Conservation (phyloP, 1,284 basidiomycete species). For the Apiotrichum veenhuisii region DNA sequence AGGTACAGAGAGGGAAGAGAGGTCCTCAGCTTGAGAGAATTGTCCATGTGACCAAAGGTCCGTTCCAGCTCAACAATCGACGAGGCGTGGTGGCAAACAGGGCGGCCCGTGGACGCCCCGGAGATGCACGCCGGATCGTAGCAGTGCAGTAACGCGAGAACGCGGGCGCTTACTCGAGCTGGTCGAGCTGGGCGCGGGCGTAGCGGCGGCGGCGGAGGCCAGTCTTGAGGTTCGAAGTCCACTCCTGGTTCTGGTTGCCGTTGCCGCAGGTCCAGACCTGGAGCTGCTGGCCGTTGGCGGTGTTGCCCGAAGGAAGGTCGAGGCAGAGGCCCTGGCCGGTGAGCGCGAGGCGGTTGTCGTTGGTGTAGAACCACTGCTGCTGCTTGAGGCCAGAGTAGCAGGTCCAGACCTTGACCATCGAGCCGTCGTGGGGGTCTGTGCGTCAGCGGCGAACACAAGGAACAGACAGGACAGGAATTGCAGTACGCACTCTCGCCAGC, state of each 20-base stretch:
- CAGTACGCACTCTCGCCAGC: slow-evolving; percentile 22
- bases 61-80: no score
- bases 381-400: slow-evolving; percentile 24
- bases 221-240: slow-evolving; percentile 14
- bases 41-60: no score
- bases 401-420: slow-evolving; percentile 25
- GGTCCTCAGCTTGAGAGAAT: no score
- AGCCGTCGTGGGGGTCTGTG: slow-evolving; percentile 17
- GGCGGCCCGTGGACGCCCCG: no score
- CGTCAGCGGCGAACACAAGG: background rate
- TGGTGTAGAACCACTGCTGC: slow-evolving; percentile 27
- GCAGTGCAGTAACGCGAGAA: no score
- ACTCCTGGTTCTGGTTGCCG: slow-evolving; percentile 42
- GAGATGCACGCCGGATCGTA: no score
- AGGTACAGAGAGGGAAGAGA: no score
- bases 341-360: slow-evolving; percentile 24
- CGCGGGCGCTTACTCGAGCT: background rate
- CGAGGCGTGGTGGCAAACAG: no score
- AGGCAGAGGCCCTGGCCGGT: slow-evolving; percentile 28
- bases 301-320: slow-evolving; percentile 29
- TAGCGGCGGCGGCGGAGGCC: background rate
- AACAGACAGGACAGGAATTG: background rate
- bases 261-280: slow-evolving; percentile 23
- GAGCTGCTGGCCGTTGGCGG: slow-evolving; percentile 19
- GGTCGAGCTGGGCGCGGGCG: background rate